Evolutionary conservation across 352 stramenopile genomes (phyloP).

Genomic region (Globisporangium emineosum): DNA sequence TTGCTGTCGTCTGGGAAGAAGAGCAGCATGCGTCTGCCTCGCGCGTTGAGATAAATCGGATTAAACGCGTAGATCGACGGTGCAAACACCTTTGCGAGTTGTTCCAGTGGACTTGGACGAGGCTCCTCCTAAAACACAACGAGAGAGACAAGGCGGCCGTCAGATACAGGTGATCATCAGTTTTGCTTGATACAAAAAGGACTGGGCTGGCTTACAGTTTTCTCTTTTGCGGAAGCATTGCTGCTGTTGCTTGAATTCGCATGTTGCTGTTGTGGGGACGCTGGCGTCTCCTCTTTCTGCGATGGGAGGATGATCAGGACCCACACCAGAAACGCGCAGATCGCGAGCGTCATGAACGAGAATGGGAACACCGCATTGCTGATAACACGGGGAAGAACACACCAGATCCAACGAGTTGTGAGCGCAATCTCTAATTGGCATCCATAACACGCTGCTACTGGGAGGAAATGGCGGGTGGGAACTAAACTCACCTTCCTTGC

Average conservation of each 20-base stretch:
- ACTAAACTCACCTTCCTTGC: constrained; percentile 4
- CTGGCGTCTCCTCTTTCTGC: constrained; percentile 11
- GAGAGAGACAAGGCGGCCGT: neutral
- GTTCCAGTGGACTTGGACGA: constrained; percentile 32
- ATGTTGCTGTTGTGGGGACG: neutral
- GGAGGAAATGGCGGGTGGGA: too few species aligned
- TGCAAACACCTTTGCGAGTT: constrained; percentile 65
- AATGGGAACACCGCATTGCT: constrained; percentile 48
- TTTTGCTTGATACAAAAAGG: neutral
- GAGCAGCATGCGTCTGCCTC: constrained; percentile 50
- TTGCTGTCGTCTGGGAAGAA: constrained; percentile 55
- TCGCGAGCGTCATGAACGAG: constrained; percentile 32
- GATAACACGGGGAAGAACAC: neutral
- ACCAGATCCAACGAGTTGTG: neutral
- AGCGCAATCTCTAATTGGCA: neutral
- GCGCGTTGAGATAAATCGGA: constrained; percentile 56
- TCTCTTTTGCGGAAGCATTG: neutral
- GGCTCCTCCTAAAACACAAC: constrained; percentile 10
- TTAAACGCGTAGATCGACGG: constrained; percentile 72
- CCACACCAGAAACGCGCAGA: constrained; percentile 38
- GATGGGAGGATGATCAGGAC: constrained; percentile 41
- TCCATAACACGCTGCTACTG: neutral
- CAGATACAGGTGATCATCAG: neutral
- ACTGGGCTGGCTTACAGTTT: neutral
- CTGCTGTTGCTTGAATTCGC: constrained; percentile 5